Evolutionary conservation across 2,329 filamentous ascomycete genomes (phyloP).

Genomic region (Claviceps sp.): DNA sequence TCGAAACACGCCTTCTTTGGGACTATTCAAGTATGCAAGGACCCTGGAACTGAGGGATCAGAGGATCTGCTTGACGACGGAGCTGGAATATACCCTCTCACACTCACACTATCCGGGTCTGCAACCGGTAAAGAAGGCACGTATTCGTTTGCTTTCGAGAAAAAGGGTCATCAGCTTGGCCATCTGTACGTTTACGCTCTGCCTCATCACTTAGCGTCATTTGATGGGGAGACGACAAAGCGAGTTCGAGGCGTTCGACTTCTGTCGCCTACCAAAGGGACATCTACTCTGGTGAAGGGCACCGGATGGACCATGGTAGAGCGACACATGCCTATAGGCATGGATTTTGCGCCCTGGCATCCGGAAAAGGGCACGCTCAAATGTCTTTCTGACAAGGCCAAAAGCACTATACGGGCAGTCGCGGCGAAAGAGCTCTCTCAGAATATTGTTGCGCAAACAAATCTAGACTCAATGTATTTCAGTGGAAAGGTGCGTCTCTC

Average conservation of each 20-base stretch:
- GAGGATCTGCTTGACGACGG: conserved; percentile 63
- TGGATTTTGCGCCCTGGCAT: conserved; percentile 72
- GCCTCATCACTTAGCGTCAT: conserved; percentile 71
- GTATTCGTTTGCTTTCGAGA: conserved; percentile 64
- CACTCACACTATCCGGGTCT: conserved; percentile 50
- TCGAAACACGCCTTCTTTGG: conserved; percentile 60
- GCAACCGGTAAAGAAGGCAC: conserved; percentile 45
- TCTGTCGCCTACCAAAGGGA: conserved; percentile 74
- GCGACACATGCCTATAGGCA: conserved; percentile 51
- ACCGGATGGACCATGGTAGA: conserved; percentile 71
- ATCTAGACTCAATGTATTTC: conserved; percentile 83
- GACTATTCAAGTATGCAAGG: conserved; percentile 71
- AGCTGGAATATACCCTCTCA: conserved; percentile 59
- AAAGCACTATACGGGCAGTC: conserved; percentile 43
- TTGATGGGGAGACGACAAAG: conserved; percentile 44
- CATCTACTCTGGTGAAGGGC: conserved; percentile 57
- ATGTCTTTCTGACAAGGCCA: conserved; percentile 37
- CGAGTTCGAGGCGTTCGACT: conserved; percentile 44
- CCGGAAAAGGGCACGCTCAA: conserved; percentile 34
- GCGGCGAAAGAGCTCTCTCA: conserved; percentile 64
- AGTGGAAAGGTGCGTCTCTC: conserved; percentile 55
- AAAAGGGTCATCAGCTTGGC: conserved; percentile 46
- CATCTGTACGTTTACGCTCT: conserved; percentile 74
- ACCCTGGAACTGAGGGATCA: conserved; percentile 39
- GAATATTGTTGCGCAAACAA: conserved; percentile 57